A percentile compares a stretch with the other conserved stretches of the same genome.
Evolutionary conservation across 129 eudicot genomes (phyloP).

Genomic region (Pittosporum tobira): DNA sequence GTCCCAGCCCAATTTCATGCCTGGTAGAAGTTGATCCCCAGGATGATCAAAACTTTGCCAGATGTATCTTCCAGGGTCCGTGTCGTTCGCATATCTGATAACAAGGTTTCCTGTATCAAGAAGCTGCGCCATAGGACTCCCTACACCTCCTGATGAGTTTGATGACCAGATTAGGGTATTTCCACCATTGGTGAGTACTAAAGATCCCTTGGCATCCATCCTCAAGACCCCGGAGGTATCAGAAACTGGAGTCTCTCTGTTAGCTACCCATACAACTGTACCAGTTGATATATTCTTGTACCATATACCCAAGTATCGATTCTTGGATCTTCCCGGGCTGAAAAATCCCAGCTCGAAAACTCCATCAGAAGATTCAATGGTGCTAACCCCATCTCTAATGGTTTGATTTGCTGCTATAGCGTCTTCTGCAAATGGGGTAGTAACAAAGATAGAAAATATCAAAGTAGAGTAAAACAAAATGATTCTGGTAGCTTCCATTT

Average conservation of each 20-base stretch:
- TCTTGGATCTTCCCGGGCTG: background rate
- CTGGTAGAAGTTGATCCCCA: background rate
- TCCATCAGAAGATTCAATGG: background rate
- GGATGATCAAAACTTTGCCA: slow-evolving; percentile 10
- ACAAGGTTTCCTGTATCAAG: slow-evolving; percentile 1
- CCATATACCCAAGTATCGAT: slow-evolving; percentile 10
- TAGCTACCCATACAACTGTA: slow-evolving; percentile 7
- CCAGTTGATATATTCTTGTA: background rate
- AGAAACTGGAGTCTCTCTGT: background rate
- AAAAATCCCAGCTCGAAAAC: slow-evolving; percentile 8
- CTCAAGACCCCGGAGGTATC: background rate
- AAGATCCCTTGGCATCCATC: background rate
- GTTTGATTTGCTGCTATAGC: slow-evolving; percentile 1
- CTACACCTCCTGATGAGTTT: background rate
- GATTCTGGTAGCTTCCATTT: background rate
- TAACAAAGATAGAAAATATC: background rate
- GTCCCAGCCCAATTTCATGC: slow-evolving; percentile 1
- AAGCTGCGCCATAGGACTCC: background rate
- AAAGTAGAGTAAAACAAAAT: background rate
- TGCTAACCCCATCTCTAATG: background rate
- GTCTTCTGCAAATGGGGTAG: background rate
- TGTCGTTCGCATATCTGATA: background rate
- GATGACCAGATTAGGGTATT: background rate
- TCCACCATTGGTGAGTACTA: background rate
- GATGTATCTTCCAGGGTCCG: background rate